Base-by-base conservation (phyloP, 208 protist species). In the Crithidia expoeki region DNA sequence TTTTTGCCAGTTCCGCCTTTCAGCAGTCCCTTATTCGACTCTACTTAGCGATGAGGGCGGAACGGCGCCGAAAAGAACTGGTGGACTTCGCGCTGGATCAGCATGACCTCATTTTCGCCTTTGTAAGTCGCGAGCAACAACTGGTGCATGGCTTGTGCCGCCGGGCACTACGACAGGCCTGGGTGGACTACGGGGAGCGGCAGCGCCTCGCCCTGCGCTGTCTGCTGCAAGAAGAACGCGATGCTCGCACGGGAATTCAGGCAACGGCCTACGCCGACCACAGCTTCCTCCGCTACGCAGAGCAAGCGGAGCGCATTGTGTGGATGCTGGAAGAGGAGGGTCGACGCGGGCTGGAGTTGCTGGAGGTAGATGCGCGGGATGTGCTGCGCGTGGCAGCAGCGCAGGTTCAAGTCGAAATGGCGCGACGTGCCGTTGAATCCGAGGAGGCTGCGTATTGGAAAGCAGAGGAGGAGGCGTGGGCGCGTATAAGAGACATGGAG, bases 91-190 rank as follows among this genome's bases (percentile, higher is more conserved):
- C 80, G 17, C 23, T 72, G 47, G 74, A 88, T 40, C 77, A 89
- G 72, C 66, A 81, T 28, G 83, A 89, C 56, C 80, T 92, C 57
- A 81, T 87, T 16, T 72, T 75, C 7, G 58, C 73, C 19, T 89
- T 88, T 64, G 57, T 46, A 0, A 40, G 40, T 50, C 57, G 44
- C 17, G 46, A 74, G 44, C 49, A 74, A 7, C 40, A 53, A 14
- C n/a, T 64, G 23, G 51, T 79, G 55, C 25, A 63, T 19, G 66
- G 68, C 17, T 9, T 19, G 9, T 75, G 51, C 30, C 58, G 61
- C 19, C 50, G 50, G 2, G 75, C 42, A 25, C 56, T 65, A 57
- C 67, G 68, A 30, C 36, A 56, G 19, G 38, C 76, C 4, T 66
- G 47, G 57, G 44, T 74, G 38, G 68, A 71, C 9, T 72, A 49